Evolutionary conservation across 2,329 filamentous ascomycete genomes (phyloP), one percentile per base, ranked within the genome.

Genomic region (Ascochyta fabae): DNA sequence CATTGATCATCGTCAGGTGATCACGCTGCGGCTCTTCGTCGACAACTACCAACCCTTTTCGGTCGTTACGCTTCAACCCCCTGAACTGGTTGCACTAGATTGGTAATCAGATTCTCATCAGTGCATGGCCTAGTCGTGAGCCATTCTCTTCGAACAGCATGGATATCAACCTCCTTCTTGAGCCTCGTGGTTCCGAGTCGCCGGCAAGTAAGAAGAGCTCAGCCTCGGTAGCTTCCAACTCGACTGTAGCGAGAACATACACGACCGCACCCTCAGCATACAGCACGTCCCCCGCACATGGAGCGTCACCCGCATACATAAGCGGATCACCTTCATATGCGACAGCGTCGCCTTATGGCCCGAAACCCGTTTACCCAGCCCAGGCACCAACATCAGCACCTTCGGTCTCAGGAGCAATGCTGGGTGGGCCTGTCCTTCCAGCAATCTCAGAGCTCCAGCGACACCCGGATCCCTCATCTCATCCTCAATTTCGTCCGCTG

Each of bases 91-190:
- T 24, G 22, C 34, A 36, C 13, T 23, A 48, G 26, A 23, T n/a
- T 26, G 9, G 10, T 42, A 31, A 15, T 27, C 3, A 33, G 29
- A 41, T 36, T 29, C 49, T 53, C 49, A 41, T 53, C 59, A 65
- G 60, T 65, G 59, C 67, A 76, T 78, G 75, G 75, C 76, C 78
- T 80, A 75, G 78, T 67, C 62, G 47, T 59, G 68, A 59, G 75
- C 78, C 74, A 74, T 77, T 77, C 70, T 63, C 60, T 64, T 65
- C 83, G 83, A 84, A 86, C 82, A 86, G 93, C 83, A 88, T 96
- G 92, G 92, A 96, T 93, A 96, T 96, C 89, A 87, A 90, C 79
- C 88, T 89, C 66, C 86, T 96, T 66, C 85, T 96, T 78, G 91
- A 93, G 84, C 84, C 83, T 74, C 81, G 86, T 74, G 87, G 87